Conservation (phyloP, 1,139 yeast species). For the Hansenula anomala region DNA sequence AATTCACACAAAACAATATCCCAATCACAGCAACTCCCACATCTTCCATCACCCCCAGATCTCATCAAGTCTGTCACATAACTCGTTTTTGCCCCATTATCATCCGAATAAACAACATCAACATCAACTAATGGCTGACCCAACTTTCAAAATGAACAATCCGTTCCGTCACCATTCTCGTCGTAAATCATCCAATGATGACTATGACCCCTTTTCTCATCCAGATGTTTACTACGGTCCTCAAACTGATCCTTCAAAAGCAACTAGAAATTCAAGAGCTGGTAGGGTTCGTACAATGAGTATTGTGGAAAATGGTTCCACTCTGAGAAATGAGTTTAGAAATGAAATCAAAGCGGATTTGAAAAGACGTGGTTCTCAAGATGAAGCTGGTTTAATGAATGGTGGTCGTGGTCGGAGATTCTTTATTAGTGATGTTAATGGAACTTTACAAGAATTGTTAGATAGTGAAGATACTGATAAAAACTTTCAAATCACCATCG, state of each 20-base stretch:
- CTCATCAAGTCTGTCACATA: too few species aligned
- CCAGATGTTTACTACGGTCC: slow-evolving; percentile 75
- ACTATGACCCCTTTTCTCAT: slow-evolving; percentile 57
- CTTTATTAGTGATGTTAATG: slow-evolving; percentile 70
- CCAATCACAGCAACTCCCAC: too few species aligned
- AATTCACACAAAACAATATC: too few species aligned
- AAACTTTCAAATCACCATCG: slow-evolving; percentile 85
- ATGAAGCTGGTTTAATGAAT: slow-evolving; percentile 37
- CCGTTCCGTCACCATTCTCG: slow-evolving; percentile 16
- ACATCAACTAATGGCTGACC: neutral
- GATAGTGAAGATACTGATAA: slow-evolving; percentile 82
- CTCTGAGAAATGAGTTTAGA: slow-evolving; percentile 12
- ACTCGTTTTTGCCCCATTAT: too few species aligned
- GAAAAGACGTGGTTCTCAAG: slow-evolving; percentile 64
- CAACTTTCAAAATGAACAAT: slow-evolving; percentile 4
- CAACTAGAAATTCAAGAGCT: slow-evolving; percentile 30
- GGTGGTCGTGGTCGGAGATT: slow-evolving; percentile 45
- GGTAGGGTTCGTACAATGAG: slow-evolving; percentile 49
- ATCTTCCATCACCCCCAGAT: too few species aligned
- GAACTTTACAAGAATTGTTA: slow-evolving; percentile 65
- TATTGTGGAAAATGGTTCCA: slow-evolving; percentile 25
- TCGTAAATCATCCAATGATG: slow-evolving; percentile 34
- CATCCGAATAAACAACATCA: neutral
- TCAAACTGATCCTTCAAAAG: slow-evolving; percentile 47
- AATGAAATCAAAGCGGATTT: slow-evolving; percentile 20